Base-by-base conservation (phyloP, 129 eudicot genomes). In the Tanacetum coccineum region DNA sequence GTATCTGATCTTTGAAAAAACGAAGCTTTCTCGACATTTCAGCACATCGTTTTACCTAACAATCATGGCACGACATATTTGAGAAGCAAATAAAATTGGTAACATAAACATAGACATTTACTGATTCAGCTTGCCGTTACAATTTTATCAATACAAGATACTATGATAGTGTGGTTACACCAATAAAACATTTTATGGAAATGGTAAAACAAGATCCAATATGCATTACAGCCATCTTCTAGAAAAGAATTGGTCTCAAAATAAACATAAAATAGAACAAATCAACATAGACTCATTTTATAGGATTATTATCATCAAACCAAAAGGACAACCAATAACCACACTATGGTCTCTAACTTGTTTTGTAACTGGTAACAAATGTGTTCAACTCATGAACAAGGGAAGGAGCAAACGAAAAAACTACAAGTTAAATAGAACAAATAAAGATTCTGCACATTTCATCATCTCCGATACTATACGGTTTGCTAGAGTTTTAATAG, bases 1-100 rank as follows among this genome's bases (percentile, higher is more conserved):
- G 87, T 70, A 93, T 88, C 79, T 93, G 98, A 71, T 93, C 98
- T 76, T 88, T 93, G 52, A 93, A 84, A 76, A 84, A 93, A 0
- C 96, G 85, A 69, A 93, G 83, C 66, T 88, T 93, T 73, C 98
- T 80, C 66, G 98, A 88, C 98, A 93, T 93, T 80, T 93, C 98
- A 14, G 95, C 98, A 86, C 98, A 93, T 75, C 95, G 70, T 84
- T 93, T 93, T 25, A 93, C 96, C 98, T 92, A 79, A 52, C 15
- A 71, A 79, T 45, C 56, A 64, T 10, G 57, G 51, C 52, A 76
- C 53, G 70, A 45, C 21, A 53, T 40, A 25, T 12, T 13, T 39
- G 62, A 67, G 53, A 72, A 12, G 51, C n/a, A 14, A 52, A 44
- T 42, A n/a, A 52, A 42, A n/a, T 44, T 51, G 68, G 28, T 36